These are phyloP conservation scores for Phytophthora citricola DNA, from an alignment of 352 stramenopile genomes.

Conservation along the genomic window DNA sequence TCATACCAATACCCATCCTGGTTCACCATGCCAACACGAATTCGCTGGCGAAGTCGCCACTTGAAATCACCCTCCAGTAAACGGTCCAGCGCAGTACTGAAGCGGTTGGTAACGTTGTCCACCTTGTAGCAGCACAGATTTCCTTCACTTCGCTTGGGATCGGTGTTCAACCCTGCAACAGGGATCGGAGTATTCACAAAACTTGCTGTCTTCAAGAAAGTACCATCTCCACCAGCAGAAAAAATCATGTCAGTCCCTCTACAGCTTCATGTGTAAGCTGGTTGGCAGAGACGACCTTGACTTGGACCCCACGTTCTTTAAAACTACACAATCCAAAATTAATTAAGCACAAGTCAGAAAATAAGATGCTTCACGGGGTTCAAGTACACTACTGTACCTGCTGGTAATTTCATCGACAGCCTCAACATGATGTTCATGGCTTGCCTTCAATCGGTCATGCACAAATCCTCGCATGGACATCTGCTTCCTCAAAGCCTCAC, in stretches of 20 bases:
- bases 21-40: slow-evolving; percentile 90
- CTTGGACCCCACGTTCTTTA: slow-evolving; percentile 71
- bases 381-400: slow-evolving; percentile 37
- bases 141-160: slow-evolving; percentile 84
- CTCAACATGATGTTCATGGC: slow-evolving; percentile 87
- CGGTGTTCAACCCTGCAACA: slow-evolving; percentile 87
- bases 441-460: slow-evolving; percentile 86
- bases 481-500: slow-evolving; percentile 88
- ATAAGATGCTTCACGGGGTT: background rate
- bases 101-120: slow-evolving; percentile 79
- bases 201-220: slow-evolving; percentile 88
- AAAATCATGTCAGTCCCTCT: slow-evolving; percentile 88
- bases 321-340: slow-evolving; percentile 45
- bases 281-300: slow-evolving; percentile 80
- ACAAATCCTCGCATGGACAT: slow-evolving; percentile 92
- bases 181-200: slow-evolving; percentile 89
- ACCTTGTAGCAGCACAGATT: slow-evolving; percentile 90
- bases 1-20: slow-evolving; percentile 91
- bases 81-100: slow-evolving; percentile 71
- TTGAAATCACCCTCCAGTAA: slow-evolving; percentile 79
- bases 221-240: slow-evolving; percentile 85
- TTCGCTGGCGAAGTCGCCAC: slow-evolving; percentile 83
- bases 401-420: slow-evolving; percentile 86
- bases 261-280: slow-evolving; percentile 83
- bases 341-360: slow-evolving; percentile 12